Base-by-base conservation (phyloP, 257 asterid species). In the Solanum verrucosum region DNA sequence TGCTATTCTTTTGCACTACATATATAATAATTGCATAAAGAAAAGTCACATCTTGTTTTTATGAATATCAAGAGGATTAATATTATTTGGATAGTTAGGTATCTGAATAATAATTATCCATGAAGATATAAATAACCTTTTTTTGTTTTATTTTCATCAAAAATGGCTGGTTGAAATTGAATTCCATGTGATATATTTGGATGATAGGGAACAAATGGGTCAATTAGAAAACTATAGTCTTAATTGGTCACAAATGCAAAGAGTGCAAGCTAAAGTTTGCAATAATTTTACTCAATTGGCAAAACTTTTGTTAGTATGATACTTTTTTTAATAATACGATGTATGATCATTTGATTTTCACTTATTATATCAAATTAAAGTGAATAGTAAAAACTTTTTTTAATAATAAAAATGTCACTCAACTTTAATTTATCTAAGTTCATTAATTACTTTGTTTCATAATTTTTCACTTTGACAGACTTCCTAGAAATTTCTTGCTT, bases 171-270 rank as follows among this genome's bases (percentile, higher is more conserved):
- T 56, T 88, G 91, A 87, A 83, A 88, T 90, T 85, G 87, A 88
- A 70, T 40, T 83, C 89, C 93, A 92, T 90, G 93, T 91, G 93
- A 92, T 88, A 49, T 89, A 89, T 89, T 90, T 86, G 91, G 91
- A 85, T 87, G 93, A 90, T 90, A 91, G 92, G 94, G 91, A 85
- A 90, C 92, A 91, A 72, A 87, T 35, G 89, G 89, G 86, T 81
- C 89, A 87, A 84, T 78, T 9, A 52, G 52, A 78, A 78, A 87
- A 33, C 52, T 84, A 52, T 89, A 79, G 71, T 67, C 84, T 87
- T 79, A 33, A 59, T 67, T 70, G 21, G 75, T 38, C 68, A 46
- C 84, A 81, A 79, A 72, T 65, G 59, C 68, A 42, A 35, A 75
- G 70, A 59, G 85, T 46, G 31, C 67, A 59, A 44, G 38, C 82